Percentiles rank a stretch among this genome's conserved stretches.
Conservation (phyloP, 164 flowering plant genomes). For the Buxus sempervirens region DNA sequence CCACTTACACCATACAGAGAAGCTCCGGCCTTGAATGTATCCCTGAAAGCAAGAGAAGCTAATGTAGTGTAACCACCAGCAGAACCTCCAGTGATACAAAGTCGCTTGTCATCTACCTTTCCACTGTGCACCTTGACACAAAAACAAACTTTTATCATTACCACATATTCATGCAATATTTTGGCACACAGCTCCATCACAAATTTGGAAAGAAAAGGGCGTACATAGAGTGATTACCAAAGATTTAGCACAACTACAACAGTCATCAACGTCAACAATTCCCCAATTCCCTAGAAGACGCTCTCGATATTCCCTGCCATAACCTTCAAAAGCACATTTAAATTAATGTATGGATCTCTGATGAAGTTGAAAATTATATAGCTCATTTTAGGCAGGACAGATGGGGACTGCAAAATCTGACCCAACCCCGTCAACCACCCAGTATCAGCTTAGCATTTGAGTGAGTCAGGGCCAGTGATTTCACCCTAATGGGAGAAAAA, state of each 20-base stretch:
- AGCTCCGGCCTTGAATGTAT: constrained; percentile 90
- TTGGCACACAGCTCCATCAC: neutral
- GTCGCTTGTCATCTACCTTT: constrained; percentile 70
- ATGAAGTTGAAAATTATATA: neutral
- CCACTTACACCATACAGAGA: constrained; percentile 92
- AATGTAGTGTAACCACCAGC: constrained; percentile 98
- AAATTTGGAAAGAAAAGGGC: neutral
- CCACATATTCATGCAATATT: neutral
- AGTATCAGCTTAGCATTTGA: too few species aligned
- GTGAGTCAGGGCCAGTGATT: too few species aligned
- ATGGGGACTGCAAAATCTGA: neutral
- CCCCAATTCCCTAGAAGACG: constrained; percentile 85
- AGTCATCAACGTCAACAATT: constrained; percentile 91
- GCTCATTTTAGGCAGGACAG: neutral
- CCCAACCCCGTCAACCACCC: neutral
- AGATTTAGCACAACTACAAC: constrained; percentile 90
- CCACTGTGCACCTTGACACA: constrained; percentile 68
- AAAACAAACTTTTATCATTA: constrained; percentile 10
- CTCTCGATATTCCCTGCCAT: constrained; percentile 91
- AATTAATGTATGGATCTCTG: neutral
- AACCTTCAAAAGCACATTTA: constrained; percentile 50
- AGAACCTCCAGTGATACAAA: constrained; percentile 88
- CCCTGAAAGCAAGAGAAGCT: constrained; percentile 89
- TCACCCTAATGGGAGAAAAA: neutral
- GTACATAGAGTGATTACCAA: constrained; percentile 47